phyloP scores from a whole-genome alignment of 176 grass and related monocot species.

The Canna indica region DNA sequence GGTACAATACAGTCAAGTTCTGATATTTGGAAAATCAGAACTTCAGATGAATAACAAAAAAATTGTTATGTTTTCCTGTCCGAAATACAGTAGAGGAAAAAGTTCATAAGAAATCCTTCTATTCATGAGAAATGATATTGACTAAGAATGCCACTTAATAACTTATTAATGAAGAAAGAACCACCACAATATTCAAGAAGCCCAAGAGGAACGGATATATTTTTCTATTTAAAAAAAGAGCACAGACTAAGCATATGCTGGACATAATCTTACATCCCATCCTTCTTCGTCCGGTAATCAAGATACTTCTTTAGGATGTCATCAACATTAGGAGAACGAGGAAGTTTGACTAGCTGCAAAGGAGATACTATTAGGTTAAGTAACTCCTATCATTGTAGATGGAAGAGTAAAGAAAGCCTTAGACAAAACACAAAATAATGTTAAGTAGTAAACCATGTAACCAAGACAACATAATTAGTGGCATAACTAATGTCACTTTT shows the following conservation, averaged over 20 bases:
- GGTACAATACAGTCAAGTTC: no score
- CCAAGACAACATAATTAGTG: neutral
- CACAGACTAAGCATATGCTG: neutral
- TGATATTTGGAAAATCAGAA: neutral
- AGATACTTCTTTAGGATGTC: slow-evolving; percentile 86
- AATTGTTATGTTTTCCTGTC: neutral
- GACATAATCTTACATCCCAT: slow-evolving; percentile 55
- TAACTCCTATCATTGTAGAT: slow-evolving; percentile 17
- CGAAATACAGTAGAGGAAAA: neutral
- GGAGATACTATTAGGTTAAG: slow-evolving; percentile 8
- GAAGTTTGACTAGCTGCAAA: slow-evolving; percentile 85
- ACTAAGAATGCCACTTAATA: neutral
- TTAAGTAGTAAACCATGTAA: neutral
- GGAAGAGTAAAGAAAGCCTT: neutral
- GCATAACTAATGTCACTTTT: no score
- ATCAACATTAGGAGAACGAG: slow-evolving; percentile 82
- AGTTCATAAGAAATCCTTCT: neutral
- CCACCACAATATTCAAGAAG: neutral
- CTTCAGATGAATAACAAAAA: neutral
- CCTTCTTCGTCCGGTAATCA: slow-evolving; percentile 74
- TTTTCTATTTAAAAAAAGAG: neutral
- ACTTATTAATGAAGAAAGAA: neutral
- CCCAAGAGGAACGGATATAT: neutral
- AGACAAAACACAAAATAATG: neutral
- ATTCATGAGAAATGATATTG: neutral